Percentiles rank a stretch among this genome's conserved stretches.
phyloP scores from a whole-genome alignment of 2,329 filamentous ascomycete species.

The Pseudogymnoascus sp. region DNA sequence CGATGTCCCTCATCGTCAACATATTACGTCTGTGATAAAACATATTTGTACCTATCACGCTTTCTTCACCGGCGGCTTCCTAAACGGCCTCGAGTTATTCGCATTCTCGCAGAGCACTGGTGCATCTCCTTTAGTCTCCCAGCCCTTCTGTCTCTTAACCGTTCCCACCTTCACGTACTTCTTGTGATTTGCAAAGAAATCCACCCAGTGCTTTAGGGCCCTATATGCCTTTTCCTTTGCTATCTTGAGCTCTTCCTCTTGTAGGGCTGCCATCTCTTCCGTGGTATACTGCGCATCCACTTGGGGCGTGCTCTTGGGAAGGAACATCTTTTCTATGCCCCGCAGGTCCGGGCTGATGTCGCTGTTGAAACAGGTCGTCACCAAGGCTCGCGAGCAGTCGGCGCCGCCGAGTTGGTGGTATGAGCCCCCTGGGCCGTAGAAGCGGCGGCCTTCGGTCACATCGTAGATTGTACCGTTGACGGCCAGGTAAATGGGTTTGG shows the following conservation, averaged over 20 bases:
- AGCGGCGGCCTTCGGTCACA: conserved; percentile 56
- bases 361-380: conserved; percentile 78
- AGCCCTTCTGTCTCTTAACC: conserved; percentile 53
- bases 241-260: conserved; percentile 53
- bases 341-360: conserved; percentile 78
- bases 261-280: conserved; percentile 43
- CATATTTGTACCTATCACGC: not conserved
- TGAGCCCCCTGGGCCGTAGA: conserved; percentile 76
- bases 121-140: conserved; percentile 48
- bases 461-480: conserved; percentile 85
- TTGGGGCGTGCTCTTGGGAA: conserved; percentile 53
- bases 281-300: conserved; percentile 51
- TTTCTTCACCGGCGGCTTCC: conserved; percentile 47
- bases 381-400: conserved; percentile 80
- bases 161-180: conserved; percentile 76
- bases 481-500: conserved; percentile 77
- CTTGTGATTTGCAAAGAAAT: conserved; percentile 69
- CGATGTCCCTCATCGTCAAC: not conserved
- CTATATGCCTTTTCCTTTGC: conserved; percentile 58
- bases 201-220: conserved; percentile 69
- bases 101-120: conserved; percentile 58
- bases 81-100: conserved; percentile 45
- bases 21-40: not conserved
- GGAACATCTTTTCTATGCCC: conserved; percentile 79
- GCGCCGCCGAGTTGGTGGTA: conserved; percentile 82